A percentile compares a stretch with the other conserved stretches of the same genome.
These are phyloP conservation scores for Paralagenidium karlingii DNA, from an alignment of 352 stramenopile species.

Conservation along the genomic window DNA sequence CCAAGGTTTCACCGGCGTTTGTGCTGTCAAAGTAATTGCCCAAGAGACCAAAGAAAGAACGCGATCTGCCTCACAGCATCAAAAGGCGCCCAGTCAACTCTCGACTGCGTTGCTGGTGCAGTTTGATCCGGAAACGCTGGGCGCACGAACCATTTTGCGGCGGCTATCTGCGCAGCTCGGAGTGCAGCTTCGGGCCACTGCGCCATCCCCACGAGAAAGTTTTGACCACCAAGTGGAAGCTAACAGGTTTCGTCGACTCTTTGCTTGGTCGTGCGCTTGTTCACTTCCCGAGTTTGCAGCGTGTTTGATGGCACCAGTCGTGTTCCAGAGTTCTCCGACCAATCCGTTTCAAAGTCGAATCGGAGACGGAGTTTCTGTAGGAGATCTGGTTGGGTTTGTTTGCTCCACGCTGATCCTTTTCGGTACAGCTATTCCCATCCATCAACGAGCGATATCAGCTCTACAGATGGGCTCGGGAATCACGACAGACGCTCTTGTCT, in stretches of 20 bases:
- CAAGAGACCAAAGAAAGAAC: no score
- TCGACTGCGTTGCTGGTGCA: conserved; percentile 17
- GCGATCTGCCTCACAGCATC: no score
- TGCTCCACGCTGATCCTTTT: conserved; percentile 64
- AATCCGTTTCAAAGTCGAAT: conserved; percentile 7
- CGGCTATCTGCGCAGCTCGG: conserved; percentile 22
- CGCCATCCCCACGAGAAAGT: conserved; percentile 20
- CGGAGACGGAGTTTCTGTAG: conserved; percentile 25
- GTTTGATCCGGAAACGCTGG: conserved; percentile 24
- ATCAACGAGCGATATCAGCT: conserved; percentile 50
- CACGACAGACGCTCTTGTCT: conserved; percentile 71
- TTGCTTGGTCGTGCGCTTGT: conserved; percentile 38
- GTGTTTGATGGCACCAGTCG: no score
- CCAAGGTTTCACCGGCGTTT: conserved; percentile 21
- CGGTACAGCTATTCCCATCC: conserved; percentile 40
- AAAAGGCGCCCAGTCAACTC: not conserved
- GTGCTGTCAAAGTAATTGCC: no score
- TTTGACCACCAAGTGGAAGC: conserved; percentile 21
- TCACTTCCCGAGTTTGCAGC: no score
- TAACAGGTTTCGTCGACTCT: conserved; percentile 22
- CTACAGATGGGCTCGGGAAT: conserved; percentile 42
- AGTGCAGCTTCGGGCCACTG: conserved; percentile 37
- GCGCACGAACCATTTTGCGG: conserved; percentile 22
- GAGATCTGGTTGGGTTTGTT: conserved; percentile 31
- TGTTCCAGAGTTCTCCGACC: conserved; percentile 24